Evolutionary conservation across 2,329 filamentous ascomycete genomes (phyloP), one percentile per base, ranked within the genome.

Genomic region (Hymenoscyphus infarciens): DNA sequence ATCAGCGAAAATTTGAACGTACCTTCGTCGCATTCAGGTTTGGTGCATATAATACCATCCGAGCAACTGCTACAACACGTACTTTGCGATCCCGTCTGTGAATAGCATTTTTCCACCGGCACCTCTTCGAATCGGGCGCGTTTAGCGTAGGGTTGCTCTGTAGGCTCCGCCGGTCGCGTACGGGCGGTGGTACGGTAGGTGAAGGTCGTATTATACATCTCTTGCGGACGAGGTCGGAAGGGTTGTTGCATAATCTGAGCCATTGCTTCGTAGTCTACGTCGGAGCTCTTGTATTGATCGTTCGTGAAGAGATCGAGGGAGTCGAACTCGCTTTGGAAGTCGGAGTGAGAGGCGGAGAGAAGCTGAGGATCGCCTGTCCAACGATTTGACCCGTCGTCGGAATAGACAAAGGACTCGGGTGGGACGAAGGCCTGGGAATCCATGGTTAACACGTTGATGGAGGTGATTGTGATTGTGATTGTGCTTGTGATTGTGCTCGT

Each of bases 31-130:
- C 71, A 72, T 29, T 70, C 66, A 8, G 71, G 65, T 19, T 68
- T 64, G 15, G 63, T 64, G 52, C 71, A 72, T 16, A 63, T 49
- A 25, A 60, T 42, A 8, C 70, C 68, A 29, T 66, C 68, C 49
- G 67, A 63, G 56, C 71, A 73, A 57, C 67, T 71, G 58, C 71
- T 73, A 55, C 71, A 73, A 59, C 71, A 73, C 60, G 68, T 65
- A 58, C 69, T 72, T 42, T 57, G 57, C 22, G 61, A 57, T 22
- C 57, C 61, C 7, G 61, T 39, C 27, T 60, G 57, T 5, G 61
- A 63, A 33, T 42, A 59, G 45, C 61, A 63, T 22, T n/a, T 59
- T 4, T 63, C 61, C 1, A 62, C 49, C 15, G 55, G 31, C 22
- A 38, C 22, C 19, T 55, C 55, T 16, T 61, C 61, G 22, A 57